Percentiles rank a stretch among this genome's conserved stretches.
Evolutionary conservation across 306 rosid species (phyloP).

Genomic region (Rosa multiflora): DNA sequence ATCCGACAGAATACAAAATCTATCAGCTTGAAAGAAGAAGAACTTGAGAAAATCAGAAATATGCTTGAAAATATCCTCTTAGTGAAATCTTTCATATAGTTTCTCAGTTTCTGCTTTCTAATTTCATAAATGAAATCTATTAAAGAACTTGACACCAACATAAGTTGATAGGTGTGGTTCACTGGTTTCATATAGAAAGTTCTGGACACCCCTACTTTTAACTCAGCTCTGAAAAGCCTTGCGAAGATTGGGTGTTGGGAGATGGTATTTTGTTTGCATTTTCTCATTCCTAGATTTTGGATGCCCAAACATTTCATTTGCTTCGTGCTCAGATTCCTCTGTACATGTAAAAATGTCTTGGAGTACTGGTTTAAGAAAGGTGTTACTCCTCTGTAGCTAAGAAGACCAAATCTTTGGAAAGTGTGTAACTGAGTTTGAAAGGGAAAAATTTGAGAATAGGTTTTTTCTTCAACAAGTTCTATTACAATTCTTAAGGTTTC

Average conservation of each 20-base stretch:
- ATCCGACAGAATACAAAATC: conserved; percentile 54
- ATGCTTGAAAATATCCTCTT: conserved; percentile 90
- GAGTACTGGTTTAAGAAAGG: neutral
- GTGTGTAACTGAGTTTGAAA: neutral
- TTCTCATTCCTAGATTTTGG: neutral
- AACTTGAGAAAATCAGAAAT: conserved; percentile 61
- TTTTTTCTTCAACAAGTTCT: neutral
- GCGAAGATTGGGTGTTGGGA: neutral
- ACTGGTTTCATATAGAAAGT: neutral
- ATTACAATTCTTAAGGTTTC: neutral
- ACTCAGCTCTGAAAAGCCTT: neutral
- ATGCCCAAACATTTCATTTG: neutral
- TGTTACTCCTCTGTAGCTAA: neutral
- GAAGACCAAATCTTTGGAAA: neutral
- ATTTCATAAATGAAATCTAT: neutral
- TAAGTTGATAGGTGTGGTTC: neutral
- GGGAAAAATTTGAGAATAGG: neutral
- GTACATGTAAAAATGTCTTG: neutral
- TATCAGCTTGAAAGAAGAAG: conserved; percentile 51
- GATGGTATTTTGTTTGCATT: neutral
- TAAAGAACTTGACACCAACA: neutral
- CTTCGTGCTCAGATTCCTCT: neutral
- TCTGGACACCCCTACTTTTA: neutral
- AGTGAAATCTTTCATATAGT: conserved; percentile 4
- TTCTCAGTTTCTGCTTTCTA: neutral